These are phyloP conservation scores for Fusarium napiforme DNA, from an alignment of 2,329 filamentous ascomycete species.

Conservation along the genomic window DNA sequence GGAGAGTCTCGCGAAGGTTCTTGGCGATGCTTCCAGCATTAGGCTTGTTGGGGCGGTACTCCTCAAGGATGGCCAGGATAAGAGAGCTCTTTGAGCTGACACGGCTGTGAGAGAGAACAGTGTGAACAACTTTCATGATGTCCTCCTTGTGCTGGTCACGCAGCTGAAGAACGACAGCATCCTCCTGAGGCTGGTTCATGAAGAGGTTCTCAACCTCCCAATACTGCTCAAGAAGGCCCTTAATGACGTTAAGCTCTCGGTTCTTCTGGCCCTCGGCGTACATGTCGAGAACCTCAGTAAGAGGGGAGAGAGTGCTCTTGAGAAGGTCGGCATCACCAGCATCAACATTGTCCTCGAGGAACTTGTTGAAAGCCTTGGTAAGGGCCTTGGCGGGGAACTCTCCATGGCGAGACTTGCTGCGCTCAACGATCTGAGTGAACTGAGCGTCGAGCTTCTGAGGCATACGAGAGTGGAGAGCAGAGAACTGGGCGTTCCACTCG, in stretches of 20 bases:
- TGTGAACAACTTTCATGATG: conserved; percentile 84
- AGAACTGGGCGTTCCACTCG: conserved; percentile 96
- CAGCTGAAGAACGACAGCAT: conserved; percentile 92
- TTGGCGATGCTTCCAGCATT: conserved; percentile 88
- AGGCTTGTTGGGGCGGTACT: conserved; percentile 95
- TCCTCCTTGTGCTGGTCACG: conserved; percentile 98
- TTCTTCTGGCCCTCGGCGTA: conserved; percentile 91
- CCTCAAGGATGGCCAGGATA: conserved; percentile 88
- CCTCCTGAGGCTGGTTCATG: conserved; percentile 87
- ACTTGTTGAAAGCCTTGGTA: conserved; percentile 84
- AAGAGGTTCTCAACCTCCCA: conserved; percentile 87
- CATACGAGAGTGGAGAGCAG: conserved; percentile 96
- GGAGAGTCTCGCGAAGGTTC: conserved; percentile 83
- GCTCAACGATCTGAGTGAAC: conserved; percentile 87
- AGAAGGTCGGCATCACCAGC: conserved; percentile 78
- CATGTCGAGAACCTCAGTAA: conserved; percentile 79
- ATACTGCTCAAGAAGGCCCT: conserved; percentile 82
- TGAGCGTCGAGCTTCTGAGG: conserved; percentile 88
- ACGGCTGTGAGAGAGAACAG: conserved; percentile 91
- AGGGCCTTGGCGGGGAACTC: conserved; percentile 95
- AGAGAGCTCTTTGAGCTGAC: conserved; percentile 95
- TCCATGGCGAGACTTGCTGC: conserved; percentile 77
- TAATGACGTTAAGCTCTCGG: conserved; percentile 87
- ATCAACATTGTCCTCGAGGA: conserved; percentile 86
- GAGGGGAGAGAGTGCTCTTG: conserved; percentile 76